These are phyloP conservation scores for Blastocystis sp. DNA, from an alignment of 352 stramenopile species.

Conservation along the genomic window DNA sequence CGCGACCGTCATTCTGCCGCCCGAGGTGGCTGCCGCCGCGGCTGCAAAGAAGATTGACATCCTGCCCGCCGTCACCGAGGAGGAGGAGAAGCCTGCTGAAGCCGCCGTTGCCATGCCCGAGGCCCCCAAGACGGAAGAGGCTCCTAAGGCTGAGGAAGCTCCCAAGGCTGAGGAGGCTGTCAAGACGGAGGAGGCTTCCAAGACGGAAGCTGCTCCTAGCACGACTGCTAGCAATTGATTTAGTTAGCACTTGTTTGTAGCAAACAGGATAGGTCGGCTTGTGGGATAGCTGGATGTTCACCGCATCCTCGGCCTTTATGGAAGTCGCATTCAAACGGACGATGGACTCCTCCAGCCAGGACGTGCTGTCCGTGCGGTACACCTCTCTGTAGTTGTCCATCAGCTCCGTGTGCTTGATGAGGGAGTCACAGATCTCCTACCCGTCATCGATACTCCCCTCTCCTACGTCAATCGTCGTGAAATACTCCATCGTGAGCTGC, in stretches of 20 bases:
- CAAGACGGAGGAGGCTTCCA: background rate
- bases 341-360: constrained; percentile 6
- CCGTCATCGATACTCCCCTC: background rate
- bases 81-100: background rate
- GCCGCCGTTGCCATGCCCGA: background rate
- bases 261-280: background rate
- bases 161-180: constrained; percentile 5
- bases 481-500: constrained; percentile 31
- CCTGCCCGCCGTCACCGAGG: background rate
- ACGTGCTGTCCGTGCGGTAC: constrained; percentile 9
- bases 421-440: constrained; percentile 61
- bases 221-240: background rate
- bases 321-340: background rate
- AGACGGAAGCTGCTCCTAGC: background rate
- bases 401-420: background rate
- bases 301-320: background rate
- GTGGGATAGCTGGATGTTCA: background rate
- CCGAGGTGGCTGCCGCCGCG: constrained; percentile 25
- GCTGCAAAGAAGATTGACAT: background rate
- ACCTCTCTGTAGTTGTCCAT: constrained; percentile 55
- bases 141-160: background rate
- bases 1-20: constrained; percentile 12
- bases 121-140: background rate
- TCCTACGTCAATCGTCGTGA: constrained; percentile 51
- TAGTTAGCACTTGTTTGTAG: background rate